Evolutionary conservation across 495 filamentous ascomycete genomes (phyloP), one percentile per base, ranked within the genome.

Genomic region (Xylaria acuta): DNA sequence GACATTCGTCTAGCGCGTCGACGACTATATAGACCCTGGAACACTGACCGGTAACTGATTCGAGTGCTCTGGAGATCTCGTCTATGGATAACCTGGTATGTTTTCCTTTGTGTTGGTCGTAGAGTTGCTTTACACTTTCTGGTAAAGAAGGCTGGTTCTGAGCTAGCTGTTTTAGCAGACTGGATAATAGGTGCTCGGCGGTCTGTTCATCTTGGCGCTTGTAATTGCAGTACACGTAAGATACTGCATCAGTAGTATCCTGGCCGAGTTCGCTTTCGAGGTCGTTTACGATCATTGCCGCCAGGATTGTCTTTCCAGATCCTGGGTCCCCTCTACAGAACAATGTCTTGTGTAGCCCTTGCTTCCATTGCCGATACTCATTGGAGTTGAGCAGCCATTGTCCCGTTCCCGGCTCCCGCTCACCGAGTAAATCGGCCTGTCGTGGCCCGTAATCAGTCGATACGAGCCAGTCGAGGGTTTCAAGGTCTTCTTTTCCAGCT

Each of bases 1-100:
- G 70, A 25, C 78, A 87, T 73, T 88, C 86, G 72, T 88, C 86
- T 18, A 88, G 75, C 4, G 85, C 86, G 67, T 86, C 83, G 22
- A 86, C 30, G 20, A 87, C 32, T 60, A 87, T 75, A 67, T 83
- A 86, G 14, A 74, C 74, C 62, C 41, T 79, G 9, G 76, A 76
- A 59, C 74, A 79, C 3, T 59, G 3, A 18, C 22, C 0, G 3
- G 2, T 9, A 5, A 63, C 30, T 6, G 38, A 59, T 45, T 59
- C 11, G 7, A 70, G 43, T n/a, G 74, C 56, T 1, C 45, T 67
- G 0, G 71, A 73, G n/a, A 80, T 64, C 30, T 83, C 77, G 3
- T 75, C 71, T 6, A 74, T 38, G 1, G 77, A 75, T 11, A 79
- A 82, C 34, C 74, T 70, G 1, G 73, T 84, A 27, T 53, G 25